These are phyloP conservation scores for Paraphoma sp. DNA, from an alignment of 2,329 filamentous ascomycete species.

Conservation along the genomic window DNA sequence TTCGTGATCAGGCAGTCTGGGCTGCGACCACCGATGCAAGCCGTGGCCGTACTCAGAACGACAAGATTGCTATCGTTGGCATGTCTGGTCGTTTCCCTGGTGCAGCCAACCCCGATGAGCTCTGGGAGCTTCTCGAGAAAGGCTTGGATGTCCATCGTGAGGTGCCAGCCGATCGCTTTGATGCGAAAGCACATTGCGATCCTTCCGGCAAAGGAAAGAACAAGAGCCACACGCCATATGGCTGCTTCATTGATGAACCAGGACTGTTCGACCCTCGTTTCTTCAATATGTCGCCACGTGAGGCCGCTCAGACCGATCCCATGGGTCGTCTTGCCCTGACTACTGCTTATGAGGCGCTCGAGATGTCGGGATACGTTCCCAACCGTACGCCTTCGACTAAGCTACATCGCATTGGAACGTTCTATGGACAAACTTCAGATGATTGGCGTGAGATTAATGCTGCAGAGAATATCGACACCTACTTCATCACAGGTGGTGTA, in stretches of 20 bases:
- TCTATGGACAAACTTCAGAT: slow-evolving; percentile 77
- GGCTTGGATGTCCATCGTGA: slow-evolving; percentile 76
- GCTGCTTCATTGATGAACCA: slow-evolving; percentile 77
- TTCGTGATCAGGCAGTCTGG: slow-evolving; percentile 57
- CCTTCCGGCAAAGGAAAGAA: slow-evolving; percentile 75
- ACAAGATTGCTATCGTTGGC: slow-evolving; percentile 85
- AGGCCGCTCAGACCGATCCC: slow-evolving; percentile 80
- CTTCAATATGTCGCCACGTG: slow-evolving; percentile 86
- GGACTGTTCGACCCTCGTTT: slow-evolving; percentile 82
- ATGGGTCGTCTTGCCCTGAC: slow-evolving; percentile 79
- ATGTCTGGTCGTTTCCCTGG: slow-evolving; percentile 81
- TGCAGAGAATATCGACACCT: slow-evolving; percentile 72
- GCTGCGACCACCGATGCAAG: slow-evolving; percentile 30
- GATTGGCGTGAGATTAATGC: slow-evolving; percentile 80
- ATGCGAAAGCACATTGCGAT: slow-evolving; percentile 73
- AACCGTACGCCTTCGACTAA: slow-evolving; percentile 73
- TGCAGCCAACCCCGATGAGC: slow-evolving; percentile 71
- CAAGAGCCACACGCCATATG: slow-evolving; percentile 77
- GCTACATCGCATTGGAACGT: slow-evolving; percentile 71
- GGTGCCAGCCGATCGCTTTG: slow-evolving; percentile 75
- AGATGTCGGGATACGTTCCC: slow-evolving; percentile 79
- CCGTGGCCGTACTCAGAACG: slow-evolving; percentile 58
- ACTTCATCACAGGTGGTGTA: slow-evolving; percentile 70
- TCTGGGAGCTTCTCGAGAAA: slow-evolving; percentile 78
- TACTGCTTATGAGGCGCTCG: slow-evolving; percentile 81